Evolutionary conservation across 179 eudicot genomes (phyloP), one percentile per base, ranked within the genome.

Genomic region (Heliamphora pulchella): DNA sequence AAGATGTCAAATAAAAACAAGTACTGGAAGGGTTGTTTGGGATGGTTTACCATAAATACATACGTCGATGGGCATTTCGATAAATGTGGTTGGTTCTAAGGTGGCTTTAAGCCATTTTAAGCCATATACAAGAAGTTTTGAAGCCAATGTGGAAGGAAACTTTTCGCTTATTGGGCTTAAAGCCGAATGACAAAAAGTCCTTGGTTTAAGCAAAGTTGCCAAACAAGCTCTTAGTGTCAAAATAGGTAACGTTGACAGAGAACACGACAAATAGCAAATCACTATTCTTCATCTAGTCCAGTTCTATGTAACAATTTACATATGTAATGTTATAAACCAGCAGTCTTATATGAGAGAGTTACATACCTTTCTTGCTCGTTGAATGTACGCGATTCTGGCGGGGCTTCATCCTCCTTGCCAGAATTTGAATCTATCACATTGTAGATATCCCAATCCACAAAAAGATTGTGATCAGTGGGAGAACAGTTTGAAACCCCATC

Each of bases 311-410:
- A 84, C 81, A 31, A 31, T 31, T 31, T 18, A 63, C 13, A 74
- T 53, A 13, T 0, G 10, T 41, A 15, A 61, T 4, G 18, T 44
- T 39, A 43, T 44, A 66, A n/a, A 67, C 4, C 41, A 20, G 69
- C 41, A 74, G 43, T 58, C 31, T 86, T 81, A 90, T 72, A 91
- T 87, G 44, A 94, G 44, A 94, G 94, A 88, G 87, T 85, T 51
- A 71, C 81, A 76, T 57, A 66, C 78, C 58, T 78, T 75, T 83
- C 90, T 13, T 78, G 79, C 39, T 65, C 64, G 71, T 83, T 76
- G 81, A 76, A 74, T 41, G 69, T 57, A 76, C 43, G 50, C 31
- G 79, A 67, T 66, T 85, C 75, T 53, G 79, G 84, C 51, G n/a
- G 74, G 67, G 47, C 75, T 66, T 75, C 77, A 55, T 20, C 85